Conservation (phyloP, 78 protist species). For the Creolimax fragrantissima region DNA sequence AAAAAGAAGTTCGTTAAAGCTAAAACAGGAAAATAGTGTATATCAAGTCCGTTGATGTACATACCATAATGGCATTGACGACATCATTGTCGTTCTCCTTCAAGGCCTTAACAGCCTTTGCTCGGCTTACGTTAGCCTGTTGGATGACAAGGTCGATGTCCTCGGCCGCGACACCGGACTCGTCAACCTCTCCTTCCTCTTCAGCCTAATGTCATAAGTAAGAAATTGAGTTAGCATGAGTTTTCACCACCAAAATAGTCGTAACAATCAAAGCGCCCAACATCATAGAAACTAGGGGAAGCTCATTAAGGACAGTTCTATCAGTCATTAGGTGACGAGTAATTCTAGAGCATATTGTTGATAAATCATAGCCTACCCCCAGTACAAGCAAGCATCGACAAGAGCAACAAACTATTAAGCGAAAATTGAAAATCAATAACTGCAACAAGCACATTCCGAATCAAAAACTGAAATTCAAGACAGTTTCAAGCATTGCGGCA, state of each 20-base stretch:
- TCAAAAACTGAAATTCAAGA: no score
- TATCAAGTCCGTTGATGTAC: neutral
- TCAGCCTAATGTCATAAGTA: slow-evolving; percentile 8
- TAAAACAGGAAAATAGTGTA: neutral
- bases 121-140: slow-evolving; percentile 68
- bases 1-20: neutral
- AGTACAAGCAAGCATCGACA: neutral
- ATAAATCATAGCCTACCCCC: no score
- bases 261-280: neutral
- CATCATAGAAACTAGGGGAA: neutral
- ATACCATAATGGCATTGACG: slow-evolving; percentile 86
- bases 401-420: no score
- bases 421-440: no score
- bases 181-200: slow-evolving; percentile 58
- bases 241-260: neutral
- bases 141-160: slow-evolving; percentile 84
- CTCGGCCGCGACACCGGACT: slow-evolving; percentile 55
- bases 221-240: neutral
- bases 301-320: neutral
- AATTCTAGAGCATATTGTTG: neutral
- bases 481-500: no score
- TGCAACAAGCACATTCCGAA: no score
- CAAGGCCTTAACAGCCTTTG: slow-evolving; percentile 77
- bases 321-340: neutral
- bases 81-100: slow-evolving; percentile 71